phyloP scores from a whole-genome alignment of 1,284 basidiomycete genomes.

The Cystobasidiaceae sp. region DNA sequence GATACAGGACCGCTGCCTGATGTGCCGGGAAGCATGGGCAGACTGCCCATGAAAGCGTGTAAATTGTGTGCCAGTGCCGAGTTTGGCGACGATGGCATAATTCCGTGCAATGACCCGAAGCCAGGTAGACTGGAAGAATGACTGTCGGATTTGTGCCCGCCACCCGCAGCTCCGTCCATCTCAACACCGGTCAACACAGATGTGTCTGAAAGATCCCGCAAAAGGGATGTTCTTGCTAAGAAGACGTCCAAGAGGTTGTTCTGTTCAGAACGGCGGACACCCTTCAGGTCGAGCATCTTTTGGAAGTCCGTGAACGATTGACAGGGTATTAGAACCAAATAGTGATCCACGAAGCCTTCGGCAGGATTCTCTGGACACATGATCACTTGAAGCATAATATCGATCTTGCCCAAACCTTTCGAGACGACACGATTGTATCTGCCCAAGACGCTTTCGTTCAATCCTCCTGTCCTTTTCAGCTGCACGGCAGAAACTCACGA shows the following conservation, averaged over 20 bases:
- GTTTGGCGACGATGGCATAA: conserved; percentile 24
- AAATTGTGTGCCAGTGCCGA: conserved; percentile 32
- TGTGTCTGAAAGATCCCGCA: conserved; percentile 72
- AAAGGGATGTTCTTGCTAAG: conserved; percentile 80
- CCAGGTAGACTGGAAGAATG: neutral
- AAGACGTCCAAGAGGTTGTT: conserved; percentile 86
- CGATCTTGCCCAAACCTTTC: conserved; percentile 72
- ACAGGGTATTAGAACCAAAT: conserved; percentile 85
- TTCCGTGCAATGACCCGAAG: neutral
- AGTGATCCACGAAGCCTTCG: conserved; percentile 88
- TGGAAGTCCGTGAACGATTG: conserved; percentile 93
- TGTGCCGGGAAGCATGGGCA: conserved; percentile 12
- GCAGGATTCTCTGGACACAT: conserved; percentile 88
- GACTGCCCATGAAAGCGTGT: conserved; percentile 34
- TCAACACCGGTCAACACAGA: conserved; percentile 63
- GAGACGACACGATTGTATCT: conserved; percentile 76
- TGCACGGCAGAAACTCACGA: conserved; percentile 34
- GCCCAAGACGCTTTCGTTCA: neutral
- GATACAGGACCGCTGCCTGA: conserved; percentile 3
- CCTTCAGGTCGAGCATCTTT: conserved; percentile 95
- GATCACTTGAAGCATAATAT: conserved; percentile 88
- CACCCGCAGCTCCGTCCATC: conserved; percentile 13
- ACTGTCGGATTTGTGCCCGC: neutral
- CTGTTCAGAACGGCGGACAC: conserved; percentile 76
- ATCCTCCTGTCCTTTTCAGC: neutral